Conservation (phyloP, 2,329 filamentous ascomycete species). For the Monosporascus ibericus region DNA sequence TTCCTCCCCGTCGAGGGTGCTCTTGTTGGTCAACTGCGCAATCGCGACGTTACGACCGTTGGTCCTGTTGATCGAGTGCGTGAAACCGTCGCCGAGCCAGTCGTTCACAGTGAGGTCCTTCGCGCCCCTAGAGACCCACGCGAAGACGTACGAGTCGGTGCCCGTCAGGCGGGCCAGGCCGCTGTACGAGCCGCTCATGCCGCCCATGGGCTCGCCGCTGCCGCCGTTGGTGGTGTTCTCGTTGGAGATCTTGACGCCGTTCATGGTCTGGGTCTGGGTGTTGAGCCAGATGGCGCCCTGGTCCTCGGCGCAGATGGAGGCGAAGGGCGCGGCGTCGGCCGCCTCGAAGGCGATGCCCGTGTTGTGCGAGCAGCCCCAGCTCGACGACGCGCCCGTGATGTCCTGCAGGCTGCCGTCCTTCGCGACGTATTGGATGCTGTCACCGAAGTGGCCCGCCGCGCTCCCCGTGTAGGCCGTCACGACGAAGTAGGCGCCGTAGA, state of each 20-base stretch:
- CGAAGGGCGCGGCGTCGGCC: conserved; percentile 51
- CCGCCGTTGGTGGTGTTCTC: conserved; percentile 56
- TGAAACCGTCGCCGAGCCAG: conserved; percentile 54
- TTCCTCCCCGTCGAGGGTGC: conserved; percentile 46
- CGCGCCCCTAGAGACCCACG: conserved; percentile 57
- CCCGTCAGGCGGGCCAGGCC: conserved; percentile 46
- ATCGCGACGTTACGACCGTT: conserved; percentile 55
- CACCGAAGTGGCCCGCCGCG: conserved; percentile 52
- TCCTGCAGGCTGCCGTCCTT: conserved; percentile 44
- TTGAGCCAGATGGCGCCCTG: conserved; percentile 61
- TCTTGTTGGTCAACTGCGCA: conserved; percentile 50
- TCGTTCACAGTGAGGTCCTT: conserved; percentile 46
- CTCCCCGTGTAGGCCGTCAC: conserved; percentile 51
- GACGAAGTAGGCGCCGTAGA: conserved; percentile 58
- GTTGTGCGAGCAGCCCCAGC: conserved; percentile 60
- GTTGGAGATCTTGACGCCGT: conserved; percentile 54
- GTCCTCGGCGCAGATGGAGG: conserved; percentile 54
- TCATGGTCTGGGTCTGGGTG: conserved; percentile 52
- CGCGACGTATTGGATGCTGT: conserved; percentile 39
- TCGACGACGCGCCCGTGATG: conserved; percentile 46
- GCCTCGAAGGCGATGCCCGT: conserved; percentile 59
- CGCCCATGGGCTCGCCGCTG: conserved; percentile 53
- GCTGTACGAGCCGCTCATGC: conserved; percentile 58
- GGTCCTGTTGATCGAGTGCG: conserved; percentile 44
- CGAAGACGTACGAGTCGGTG: conserved; percentile 50